These are phyloP conservation scores for Globisporangium solare DNA, from an alignment of 352 stramenopile genomes.

Conservation along the genomic window DNA sequence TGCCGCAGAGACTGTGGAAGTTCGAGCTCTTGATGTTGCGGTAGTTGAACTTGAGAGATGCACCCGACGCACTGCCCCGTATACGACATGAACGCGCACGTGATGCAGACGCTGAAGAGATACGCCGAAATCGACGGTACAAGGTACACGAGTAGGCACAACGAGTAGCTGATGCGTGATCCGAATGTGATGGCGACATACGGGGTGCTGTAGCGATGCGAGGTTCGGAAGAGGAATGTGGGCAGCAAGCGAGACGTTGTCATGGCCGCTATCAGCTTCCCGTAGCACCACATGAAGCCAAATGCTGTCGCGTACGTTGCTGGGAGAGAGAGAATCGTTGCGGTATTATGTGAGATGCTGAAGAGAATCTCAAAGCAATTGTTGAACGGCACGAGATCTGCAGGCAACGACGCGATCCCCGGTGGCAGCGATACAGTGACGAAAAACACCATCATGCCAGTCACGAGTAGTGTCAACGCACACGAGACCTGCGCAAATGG, in stretches of 20 bases:
- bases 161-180: slow-evolving; percentile 20
- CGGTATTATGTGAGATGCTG: slow-evolving; percentile 8
- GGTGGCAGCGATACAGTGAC: slow-evolving; percentile 26
- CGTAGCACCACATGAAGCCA: slow-evolving; percentile 54
- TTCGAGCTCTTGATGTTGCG: slow-evolving; percentile 21
- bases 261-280: slow-evolving; percentile 46
- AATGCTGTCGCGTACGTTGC: slow-evolving; percentile 49
- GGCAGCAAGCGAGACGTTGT: slow-evolving; percentile 37
- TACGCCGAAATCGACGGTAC: slow-evolving; percentile 3
- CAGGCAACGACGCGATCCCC: slow-evolving; percentile 19
- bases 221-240: slow-evolving; percentile 20
- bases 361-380: slow-evolving; percentile 34
- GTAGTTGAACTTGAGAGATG: slow-evolving; percentile 19
- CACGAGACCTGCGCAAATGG: slow-evolving; percentile 39
- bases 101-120: slow-evolving; percentile 4
- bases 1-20: slow-evolving; percentile 17
- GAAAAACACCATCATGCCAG: slow-evolving; percentile 30
- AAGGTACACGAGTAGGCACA: slow-evolving; percentile 34
- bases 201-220: slow-evolving; percentile 10
- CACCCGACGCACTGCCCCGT: slow-evolving; percentile 19
- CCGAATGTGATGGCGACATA: slow-evolving; percentile 25
- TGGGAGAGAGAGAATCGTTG: slow-evolving; percentile 36
- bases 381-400: slow-evolving; percentile 27
- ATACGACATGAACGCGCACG: slow-evolving; percentile 15
- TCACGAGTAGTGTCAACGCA: slow-evolving; percentile 33